A percentile compares a stretch with the other conserved stretches of the same genome.
phyloP scores from a whole-genome alignment of 257 asterid species.

The Dorcoceras hygrometricum region DNA sequence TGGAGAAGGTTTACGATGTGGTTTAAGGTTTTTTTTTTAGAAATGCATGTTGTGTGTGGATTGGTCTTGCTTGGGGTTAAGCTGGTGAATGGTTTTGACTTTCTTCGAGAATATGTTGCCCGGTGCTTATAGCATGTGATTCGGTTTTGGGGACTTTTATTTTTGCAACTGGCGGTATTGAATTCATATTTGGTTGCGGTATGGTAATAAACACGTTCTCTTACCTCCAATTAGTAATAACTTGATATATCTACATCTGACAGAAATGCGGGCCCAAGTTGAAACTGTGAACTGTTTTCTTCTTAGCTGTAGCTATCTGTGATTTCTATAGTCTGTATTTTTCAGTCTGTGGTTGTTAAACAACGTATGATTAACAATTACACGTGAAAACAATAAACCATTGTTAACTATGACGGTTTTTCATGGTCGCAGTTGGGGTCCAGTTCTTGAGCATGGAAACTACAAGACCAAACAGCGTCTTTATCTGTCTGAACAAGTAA shows the following conservation, averaged over 20 bases:
- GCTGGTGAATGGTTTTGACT: background rate
- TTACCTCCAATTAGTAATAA: background rate
- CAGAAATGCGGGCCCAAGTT: background rate
- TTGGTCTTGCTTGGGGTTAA: slow-evolving; percentile 14
- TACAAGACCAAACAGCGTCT: slow-evolving; percentile 76
- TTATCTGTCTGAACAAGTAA: slow-evolving; percentile 89
- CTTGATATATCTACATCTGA: background rate
- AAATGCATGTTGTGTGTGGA: background rate
- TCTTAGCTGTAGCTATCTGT: background rate
- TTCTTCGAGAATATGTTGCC: background rate
- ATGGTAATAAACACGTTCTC: background rate
- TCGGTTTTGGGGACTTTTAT: background rate
- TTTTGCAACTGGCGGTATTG: slow-evolving; percentile 2
- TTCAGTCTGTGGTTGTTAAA: background rate
- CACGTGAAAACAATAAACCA: background rate
- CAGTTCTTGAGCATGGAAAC: slow-evolving; percentile 62
- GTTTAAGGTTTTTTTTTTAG: background rate
- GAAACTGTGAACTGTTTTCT: background rate
- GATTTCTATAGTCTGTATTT: background rate
- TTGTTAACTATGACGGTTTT: background rate
- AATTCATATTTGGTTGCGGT: background rate
- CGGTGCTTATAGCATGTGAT: slow-evolving; percentile 2
- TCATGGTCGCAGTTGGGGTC: slow-evolving; percentile 75
- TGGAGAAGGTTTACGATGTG: background rate
- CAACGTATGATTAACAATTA: slow-evolving; percentile 15